Evolutionary conservation across 129 eudicot species (phyloP).

Genomic region (Escallonia rubra): DNA sequence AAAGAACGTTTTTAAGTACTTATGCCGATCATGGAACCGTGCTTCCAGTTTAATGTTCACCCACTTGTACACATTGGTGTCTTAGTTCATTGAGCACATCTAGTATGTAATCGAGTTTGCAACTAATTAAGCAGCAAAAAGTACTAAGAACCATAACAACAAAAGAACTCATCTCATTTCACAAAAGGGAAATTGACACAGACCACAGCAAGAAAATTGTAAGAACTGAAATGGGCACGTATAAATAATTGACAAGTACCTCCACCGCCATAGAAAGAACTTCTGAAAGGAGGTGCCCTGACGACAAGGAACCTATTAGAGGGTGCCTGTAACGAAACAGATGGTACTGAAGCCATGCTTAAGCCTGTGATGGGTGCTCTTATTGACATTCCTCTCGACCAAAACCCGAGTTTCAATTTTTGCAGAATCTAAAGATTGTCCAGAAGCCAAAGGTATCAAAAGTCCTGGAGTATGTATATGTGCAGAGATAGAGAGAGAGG

Average conservation of each 20-base stretch:
- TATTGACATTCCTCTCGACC: conserved; percentile 28
- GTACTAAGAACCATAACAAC: neutral
- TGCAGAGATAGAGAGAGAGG: neutral
- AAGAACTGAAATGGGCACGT: neutral
- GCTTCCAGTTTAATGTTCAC: too few species aligned
- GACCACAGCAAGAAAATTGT: neutral
- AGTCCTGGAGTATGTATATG: neutral
- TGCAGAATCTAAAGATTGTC: neutral
- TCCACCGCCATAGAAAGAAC: conserved; percentile 50
- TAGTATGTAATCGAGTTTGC: too few species aligned
- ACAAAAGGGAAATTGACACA: neutral
- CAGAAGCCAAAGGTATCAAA: neutral
- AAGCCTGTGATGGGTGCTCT: conserved; percentile 40
- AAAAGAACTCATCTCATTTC: too few species aligned
- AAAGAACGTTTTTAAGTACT: too few species aligned
- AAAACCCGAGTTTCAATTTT: neutral
- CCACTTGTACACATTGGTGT: neutral
- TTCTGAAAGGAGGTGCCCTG: conserved; percentile 23
- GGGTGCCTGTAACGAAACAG: conserved; percentile 28
- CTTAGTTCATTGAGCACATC: too few species aligned
- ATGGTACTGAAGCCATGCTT: conserved; percentile 37
- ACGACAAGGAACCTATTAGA: conserved; percentile 22
- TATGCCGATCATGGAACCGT: too few species aligned
- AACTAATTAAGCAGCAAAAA: neutral
- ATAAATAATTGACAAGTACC: conserved; percentile 25